Percentiles rank a stretch among this genome's conserved stretches.
These are phyloP conservation scores for Tricholoma sp. DNA, from an alignment of 768 basidiomycete species.

Conservation along the genomic window DNA sequence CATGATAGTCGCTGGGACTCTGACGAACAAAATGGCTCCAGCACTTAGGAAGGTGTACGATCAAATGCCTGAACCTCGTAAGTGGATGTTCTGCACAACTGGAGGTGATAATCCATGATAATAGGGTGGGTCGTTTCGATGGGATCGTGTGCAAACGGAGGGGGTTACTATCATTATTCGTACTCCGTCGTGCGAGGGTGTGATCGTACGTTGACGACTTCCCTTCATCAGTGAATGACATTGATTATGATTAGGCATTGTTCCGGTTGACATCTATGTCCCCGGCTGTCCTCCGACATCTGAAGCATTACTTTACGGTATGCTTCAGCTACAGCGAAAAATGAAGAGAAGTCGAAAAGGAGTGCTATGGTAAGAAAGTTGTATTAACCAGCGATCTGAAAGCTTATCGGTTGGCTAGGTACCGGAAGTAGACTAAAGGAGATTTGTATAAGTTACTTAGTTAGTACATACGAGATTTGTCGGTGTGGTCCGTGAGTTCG, in stretches of 20 bases:
- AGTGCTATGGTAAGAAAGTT: constrained; percentile 67
- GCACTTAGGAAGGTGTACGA: constrained; percentile 95
- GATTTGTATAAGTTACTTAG: neutral
- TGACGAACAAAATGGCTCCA: constrained; percentile 99
- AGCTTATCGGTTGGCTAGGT: constrained; percentile 29
- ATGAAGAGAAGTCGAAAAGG: constrained; percentile 87
- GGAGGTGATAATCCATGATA: neutral
- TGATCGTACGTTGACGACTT: constrained; percentile 60
- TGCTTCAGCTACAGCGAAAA: constrained; percentile 96
- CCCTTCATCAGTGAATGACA: constrained; percentile 7
- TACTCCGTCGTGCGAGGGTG: constrained; percentile 99
- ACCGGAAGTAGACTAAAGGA: constrained; percentile 42
- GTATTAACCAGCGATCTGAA: neutral
- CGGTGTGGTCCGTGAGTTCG: neutral
- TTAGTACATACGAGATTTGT: neutral
- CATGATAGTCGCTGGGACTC: constrained; percentile 98
- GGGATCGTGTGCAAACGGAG: constrained; percentile 99
- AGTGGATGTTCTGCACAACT: constrained; percentile 21
- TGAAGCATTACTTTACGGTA: constrained; percentile 95
- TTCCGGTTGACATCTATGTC: constrained; percentile 98
- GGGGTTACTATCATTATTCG: constrained; percentile 96
- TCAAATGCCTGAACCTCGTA: constrained; percentile 97
- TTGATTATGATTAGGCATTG: constrained; percentile 57
- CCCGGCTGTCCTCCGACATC: constrained; percentile 94
- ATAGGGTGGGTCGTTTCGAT: constrained; percentile 98